Conservation (phyloP, 345 rosid genomes). For the Dovyalis caffra region DNA sequence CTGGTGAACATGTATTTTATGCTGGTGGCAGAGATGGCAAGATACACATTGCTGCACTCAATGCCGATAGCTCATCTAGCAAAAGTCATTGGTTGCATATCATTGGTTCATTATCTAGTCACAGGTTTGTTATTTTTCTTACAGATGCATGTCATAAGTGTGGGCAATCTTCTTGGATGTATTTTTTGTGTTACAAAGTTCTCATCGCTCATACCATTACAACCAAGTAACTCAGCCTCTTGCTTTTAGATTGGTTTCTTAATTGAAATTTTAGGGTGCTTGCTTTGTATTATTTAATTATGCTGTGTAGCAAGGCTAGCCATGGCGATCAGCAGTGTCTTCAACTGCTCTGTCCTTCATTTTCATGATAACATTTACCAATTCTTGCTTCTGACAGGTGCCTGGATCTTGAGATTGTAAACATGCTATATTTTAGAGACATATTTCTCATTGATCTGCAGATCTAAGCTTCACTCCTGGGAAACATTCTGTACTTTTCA, state of each 20-base stretch:
- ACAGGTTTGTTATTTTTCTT: conserved; percentile 45
- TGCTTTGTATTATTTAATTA: background rate
- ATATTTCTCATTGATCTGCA: background rate
- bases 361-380: background rate
- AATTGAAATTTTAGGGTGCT: background rate
- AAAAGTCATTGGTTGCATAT: conserved; percentile 53
- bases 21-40: conserved; percentile 84
- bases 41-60: conserved; percentile 66
- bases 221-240: background rate
- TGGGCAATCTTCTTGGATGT: background rate
- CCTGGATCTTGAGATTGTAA: background rate
- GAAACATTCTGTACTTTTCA: background rate
- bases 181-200: background rate
- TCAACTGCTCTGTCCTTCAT: background rate
- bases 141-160: background rate
- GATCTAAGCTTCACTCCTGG: background rate
- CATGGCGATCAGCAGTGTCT: background rate
- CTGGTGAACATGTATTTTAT: conserved; percentile 77
- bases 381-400: background rate
- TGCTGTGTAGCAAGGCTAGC: background rate
- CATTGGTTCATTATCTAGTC: conserved; percentile 60
- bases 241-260: background rate
- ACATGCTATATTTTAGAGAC: background rate
- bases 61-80: conserved; percentile 45
- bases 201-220: background rate